Evolutionary conservation across 306 rosid genomes (phyloP).

Genomic region (Carpinus viminea): DNA sequence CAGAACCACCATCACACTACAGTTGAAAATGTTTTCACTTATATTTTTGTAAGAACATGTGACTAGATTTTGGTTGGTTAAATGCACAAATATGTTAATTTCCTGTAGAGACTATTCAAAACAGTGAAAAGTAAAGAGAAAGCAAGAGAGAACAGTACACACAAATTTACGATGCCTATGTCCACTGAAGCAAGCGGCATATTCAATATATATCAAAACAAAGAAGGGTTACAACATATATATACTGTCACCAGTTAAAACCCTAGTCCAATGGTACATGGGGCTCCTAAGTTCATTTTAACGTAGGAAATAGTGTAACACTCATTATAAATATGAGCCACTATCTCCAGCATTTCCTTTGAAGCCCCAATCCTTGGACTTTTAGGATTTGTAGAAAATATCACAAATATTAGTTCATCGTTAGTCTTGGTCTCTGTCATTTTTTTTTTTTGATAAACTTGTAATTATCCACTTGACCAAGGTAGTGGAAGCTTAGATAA

Average conservation of each 20-base stretch:
- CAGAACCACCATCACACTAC: not conserved
- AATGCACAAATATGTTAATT: not conserved
- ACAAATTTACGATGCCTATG: too few species aligned
- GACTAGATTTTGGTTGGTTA: conserved; percentile 2
- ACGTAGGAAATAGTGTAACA: too few species aligned
- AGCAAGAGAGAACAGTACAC: too few species aligned
- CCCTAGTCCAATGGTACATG: too few species aligned
- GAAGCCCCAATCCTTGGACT: not conserved
- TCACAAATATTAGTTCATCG: not conserved
- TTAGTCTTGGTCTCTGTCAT: not conserved
- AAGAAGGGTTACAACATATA: too few species aligned
- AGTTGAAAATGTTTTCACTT: not conserved
- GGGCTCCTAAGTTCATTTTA: too few species aligned
- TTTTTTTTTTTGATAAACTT: not conserved
- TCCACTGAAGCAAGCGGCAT: too few species aligned
- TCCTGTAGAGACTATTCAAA: not conserved
- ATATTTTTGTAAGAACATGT: not conserved
- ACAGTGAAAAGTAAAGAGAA: too few species aligned
- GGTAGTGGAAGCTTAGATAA: not conserved
- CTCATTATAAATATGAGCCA: too few species aligned
- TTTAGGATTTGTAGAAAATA: not conserved
- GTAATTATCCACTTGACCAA: not conserved
- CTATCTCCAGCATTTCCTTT: too few species aligned
- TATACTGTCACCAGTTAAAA: too few species aligned
- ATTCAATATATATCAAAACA: too few species aligned